Conservation (phyloP, 495 filamentous ascomycete species). For the Xylaria bambusicola region DNA sequence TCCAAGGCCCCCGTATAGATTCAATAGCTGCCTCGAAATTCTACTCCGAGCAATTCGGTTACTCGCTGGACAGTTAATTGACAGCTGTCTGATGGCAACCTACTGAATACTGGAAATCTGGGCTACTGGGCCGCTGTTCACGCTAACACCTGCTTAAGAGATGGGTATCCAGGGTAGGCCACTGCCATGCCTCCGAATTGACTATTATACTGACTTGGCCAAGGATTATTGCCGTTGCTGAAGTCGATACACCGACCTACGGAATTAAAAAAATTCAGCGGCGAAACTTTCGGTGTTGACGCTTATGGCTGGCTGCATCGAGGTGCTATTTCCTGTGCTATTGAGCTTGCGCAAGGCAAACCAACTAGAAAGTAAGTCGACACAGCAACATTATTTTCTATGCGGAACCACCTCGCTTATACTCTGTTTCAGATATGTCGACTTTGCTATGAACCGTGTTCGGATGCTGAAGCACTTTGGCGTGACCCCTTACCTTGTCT, state of each 20-base stretch:
- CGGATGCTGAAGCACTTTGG: conserved; percentile 92
- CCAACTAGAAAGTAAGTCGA: conserved; percentile 77
- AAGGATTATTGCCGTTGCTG: conserved; percentile 86
- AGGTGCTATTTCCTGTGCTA: conserved; percentile 84
- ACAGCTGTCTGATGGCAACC: conserved; percentile 14
- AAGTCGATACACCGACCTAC: conserved; percentile 93
- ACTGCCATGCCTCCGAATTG: not conserved
- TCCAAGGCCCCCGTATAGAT: not conserved
- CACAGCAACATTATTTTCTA: not conserved
- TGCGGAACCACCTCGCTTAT: conserved; percentile 7
- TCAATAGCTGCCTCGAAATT: not conserved
- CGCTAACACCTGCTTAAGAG: conserved; percentile 28
- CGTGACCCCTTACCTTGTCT: conserved; percentile 88
- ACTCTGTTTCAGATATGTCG: conserved; percentile 67
- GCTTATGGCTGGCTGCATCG: conserved; percentile 99
- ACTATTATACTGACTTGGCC: conserved; percentile 22
- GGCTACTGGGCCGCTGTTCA: not conserved
- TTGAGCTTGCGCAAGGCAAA: conserved; percentile 85
- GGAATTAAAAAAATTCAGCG: conserved; percentile 82
- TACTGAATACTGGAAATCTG: conserved; percentile 1
- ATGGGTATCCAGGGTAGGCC: conserved; percentile 73
- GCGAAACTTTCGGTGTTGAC: conserved; percentile 89
- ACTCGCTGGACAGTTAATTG: not conserved
- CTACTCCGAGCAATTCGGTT: not conserved
- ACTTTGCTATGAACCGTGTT: conserved; percentile 87